Percentiles rank a stretch among this genome's conserved stretches.
These are phyloP conservation scores for Alternaria viburni DNA, from an alignment of 2,329 filamentous ascomycete genomes.

Conservation along the genomic window DNA sequence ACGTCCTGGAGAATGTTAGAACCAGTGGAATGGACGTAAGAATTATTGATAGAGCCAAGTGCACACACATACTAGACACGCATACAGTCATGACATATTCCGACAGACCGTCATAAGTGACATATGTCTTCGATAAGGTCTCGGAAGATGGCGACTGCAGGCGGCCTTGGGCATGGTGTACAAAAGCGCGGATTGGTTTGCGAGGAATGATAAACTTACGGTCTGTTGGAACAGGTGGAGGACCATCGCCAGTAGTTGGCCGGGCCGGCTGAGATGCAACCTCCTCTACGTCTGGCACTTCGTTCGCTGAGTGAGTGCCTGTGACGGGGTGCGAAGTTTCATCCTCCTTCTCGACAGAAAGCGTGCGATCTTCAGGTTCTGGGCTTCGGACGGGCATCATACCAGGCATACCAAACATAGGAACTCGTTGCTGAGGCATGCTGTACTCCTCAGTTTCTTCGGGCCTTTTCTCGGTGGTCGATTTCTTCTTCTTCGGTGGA, in stretches of 20 bases:
- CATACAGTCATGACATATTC: slow-evolving; percentile 49
- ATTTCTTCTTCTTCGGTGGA: slow-evolving; percentile 58
- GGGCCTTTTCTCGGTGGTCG: slow-evolving; percentile 44
- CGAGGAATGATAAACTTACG: slow-evolving; percentile 56
- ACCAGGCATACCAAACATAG: slow-evolving; percentile 72
- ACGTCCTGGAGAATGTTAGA: slow-evolving; percentile 49
- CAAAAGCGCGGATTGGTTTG: slow-evolving; percentile 36
- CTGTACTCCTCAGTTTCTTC: slow-evolving; percentile 45
- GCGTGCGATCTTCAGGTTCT: slow-evolving; percentile 52
- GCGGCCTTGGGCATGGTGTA: slow-evolving; percentile 27
- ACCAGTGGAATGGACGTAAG: background rate
- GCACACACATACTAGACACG: slow-evolving; percentile 46
- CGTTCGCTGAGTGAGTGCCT: slow-evolving; percentile 51
- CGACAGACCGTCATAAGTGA: slow-evolving; percentile 39
- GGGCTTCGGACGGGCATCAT: slow-evolving; percentile 65
- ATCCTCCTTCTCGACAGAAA: slow-evolving; percentile 59
- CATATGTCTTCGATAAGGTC: slow-evolving; percentile 42
- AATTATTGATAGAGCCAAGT: background rate
- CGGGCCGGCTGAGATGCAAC: slow-evolving; percentile 51
- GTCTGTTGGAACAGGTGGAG: slow-evolving; percentile 55
- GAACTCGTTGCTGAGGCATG: slow-evolving; percentile 52
- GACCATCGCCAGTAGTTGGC: slow-evolving; percentile 47
- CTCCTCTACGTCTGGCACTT: slow-evolving; percentile 64
- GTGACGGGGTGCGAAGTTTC: slow-evolving; percentile 52
- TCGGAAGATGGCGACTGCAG: slow-evolving; percentile 35